These are phyloP conservation scores for Nannizziopsis barbatae DNA, from an alignment of 2,329 filamentous ascomycete genomes.

Conservation along the genomic window DNA sequence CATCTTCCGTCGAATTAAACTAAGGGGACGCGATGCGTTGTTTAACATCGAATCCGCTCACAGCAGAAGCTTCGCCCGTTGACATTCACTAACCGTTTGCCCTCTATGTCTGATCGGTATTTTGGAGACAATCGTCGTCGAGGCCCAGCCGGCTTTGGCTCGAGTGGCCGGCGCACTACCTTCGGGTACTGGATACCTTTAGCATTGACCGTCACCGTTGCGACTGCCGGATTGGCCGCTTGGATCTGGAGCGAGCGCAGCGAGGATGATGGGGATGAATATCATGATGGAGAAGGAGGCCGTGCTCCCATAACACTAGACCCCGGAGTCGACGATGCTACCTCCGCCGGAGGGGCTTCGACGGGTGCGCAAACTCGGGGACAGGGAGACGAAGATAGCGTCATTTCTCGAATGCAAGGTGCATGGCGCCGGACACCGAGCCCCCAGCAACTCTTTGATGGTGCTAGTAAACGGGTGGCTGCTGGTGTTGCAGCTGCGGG, in stretches of 20 bases:
- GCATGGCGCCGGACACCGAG: slow-evolving; percentile 72
- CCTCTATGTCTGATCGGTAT: slow-evolving; percentile 31
- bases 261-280: slow-evolving; percentile 58
- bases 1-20: background rate
- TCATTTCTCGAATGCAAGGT: slow-evolving; percentile 68
- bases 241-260: slow-evolving; percentile 90
- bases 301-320: slow-evolving; percentile 21
- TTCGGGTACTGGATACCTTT: slow-evolving; percentile 77
- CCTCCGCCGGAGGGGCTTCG: slow-evolving; percentile 23
- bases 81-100: slow-evolving; percentile 19
- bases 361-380: slow-evolving; percentile 26
- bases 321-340: slow-evolving; percentile 19
- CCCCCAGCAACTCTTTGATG: slow-evolving; percentile 78
- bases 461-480: slow-evolving; percentile 66
- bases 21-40: slow-evolving; percentile 26
- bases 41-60: slow-evolving; percentile 7
- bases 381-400: slow-evolving; percentile 43
- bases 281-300: slow-evolving; percentile 36
- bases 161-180: slow-evolving; percentile 32
- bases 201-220: slow-evolving; percentile 73
- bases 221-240: slow-evolving; percentile 71
- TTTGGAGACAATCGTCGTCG: slow-evolving; percentile 30
- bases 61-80: slow-evolving; percentile 11
- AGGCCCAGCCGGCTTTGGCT: slow-evolving; percentile 33
- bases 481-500: slow-evolving; percentile 75